These are phyloP conservation scores for Leucoagaricus sp. DNA, from an alignment of 1,284 basidiomycete species.

Conservation along the genomic window DNA sequence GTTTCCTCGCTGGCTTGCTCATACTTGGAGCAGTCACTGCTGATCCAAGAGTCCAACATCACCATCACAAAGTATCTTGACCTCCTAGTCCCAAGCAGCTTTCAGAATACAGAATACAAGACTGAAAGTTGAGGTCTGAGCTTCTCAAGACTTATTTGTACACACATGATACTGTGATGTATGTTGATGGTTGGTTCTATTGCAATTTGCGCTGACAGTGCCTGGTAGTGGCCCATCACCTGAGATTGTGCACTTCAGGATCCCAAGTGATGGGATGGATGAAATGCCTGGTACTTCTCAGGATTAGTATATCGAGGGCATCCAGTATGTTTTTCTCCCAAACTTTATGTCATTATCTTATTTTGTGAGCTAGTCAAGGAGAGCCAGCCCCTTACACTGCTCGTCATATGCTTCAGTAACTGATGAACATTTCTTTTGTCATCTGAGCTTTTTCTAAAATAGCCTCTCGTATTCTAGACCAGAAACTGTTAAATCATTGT, in stretches of 20 bases:
- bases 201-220: no score
- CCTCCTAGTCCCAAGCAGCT: constrained; percentile 64
- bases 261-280: constrained; percentile 53
- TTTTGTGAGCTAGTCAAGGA: no score
- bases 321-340: constrained; percentile 41
- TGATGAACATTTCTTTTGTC: no score
- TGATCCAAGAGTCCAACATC: neutral
- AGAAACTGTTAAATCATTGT: constrained; percentile 93
- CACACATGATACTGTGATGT: constrained; percentile 87
- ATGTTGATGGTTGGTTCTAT: no score
- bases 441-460: no score
- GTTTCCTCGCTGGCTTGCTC: constrained; percentile 91
- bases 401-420: constrained; percentile 83
- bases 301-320: constrained; percentile 92
- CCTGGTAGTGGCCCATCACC: constrained; percentile 81
- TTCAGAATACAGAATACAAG: constrained; percentile 58
- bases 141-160: constrained; percentile 87
- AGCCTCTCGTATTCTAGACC: constrained; percentile 55
- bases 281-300: constrained; percentile 37
- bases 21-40: constrained; percentile 83
- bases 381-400: constrained; percentile 71
- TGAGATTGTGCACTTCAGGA: constrained; percentile 81
- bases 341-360: no score
- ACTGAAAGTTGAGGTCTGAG: constrained; percentile 83
- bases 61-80: constrained; percentile 52